Evolutionary conservation across 768 basidiomycete species (phyloP).

Genomic region (Boletus pseudo-olivaceus): DNA sequence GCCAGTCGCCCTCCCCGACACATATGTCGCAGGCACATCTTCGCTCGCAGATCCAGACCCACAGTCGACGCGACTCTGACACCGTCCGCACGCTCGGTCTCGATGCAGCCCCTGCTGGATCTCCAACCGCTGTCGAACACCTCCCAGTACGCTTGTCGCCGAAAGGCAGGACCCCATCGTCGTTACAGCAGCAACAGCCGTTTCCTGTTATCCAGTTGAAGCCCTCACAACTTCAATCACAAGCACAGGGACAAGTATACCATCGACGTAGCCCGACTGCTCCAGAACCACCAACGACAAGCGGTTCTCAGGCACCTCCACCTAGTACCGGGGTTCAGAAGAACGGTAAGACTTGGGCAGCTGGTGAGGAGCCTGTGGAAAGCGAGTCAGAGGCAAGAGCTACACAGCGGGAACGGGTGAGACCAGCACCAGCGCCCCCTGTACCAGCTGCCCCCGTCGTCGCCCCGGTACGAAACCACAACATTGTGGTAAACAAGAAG

Average conservation of each 20-base stretch:
- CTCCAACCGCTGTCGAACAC: slow-evolving; percentile 54
- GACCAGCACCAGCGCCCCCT: slow-evolving; percentile 37
- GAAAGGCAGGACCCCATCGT: slow-evolving; percentile 22
- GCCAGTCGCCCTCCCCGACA: slow-evolving; percentile 55
- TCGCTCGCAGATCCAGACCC: slow-evolving; percentile 36
- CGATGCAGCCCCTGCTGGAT: slow-evolving; percentile 38
- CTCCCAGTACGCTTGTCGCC: slow-evolving; percentile 31
- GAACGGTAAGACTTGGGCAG: slow-evolving; percentile 44
- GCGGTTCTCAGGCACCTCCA: slow-evolving; percentile 23
- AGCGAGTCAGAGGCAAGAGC: slow-evolving; percentile 33
- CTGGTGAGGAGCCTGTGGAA: slow-evolving; percentile 41
- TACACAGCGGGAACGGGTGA: slow-evolving; percentile 23
- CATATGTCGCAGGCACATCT: slow-evolving; percentile 33
- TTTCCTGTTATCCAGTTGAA: slow-evolving; percentile 25
- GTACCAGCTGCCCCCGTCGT: slow-evolving; percentile 18
- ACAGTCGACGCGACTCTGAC: slow-evolving; percentile 73
- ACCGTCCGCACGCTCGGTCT: slow-evolving; percentile 55
- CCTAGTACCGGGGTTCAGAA: slow-evolving; percentile 19
- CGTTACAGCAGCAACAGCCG: slow-evolving; percentile 27
- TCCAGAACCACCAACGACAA: slow-evolving; percentile 53
- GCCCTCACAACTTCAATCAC: slow-evolving; percentile 19
- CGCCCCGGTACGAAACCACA: slow-evolving; percentile 38
- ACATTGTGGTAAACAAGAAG: slow-evolving; percentile 59
- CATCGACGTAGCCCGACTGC: slow-evolving; percentile 71
- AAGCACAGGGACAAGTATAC: slow-evolving; percentile 34